Conservation (phyloP, 1,139 yeast species). For the Blastobotrys petasosporus region DNA sequence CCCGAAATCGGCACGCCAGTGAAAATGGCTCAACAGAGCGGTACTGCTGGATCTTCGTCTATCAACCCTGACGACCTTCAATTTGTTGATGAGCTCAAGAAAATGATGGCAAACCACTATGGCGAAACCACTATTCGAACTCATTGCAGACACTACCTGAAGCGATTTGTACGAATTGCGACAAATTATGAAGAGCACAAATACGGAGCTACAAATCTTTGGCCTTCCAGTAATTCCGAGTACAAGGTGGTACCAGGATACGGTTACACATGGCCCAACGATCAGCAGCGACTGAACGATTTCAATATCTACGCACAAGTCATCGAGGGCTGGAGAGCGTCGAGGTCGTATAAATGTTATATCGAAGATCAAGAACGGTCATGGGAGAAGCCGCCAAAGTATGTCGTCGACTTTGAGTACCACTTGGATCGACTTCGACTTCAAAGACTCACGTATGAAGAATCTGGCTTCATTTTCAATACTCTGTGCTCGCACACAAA, state of each 20-base stretch:
- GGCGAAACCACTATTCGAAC: slow-evolving; percentile 33
- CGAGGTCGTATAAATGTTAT: slow-evolving; percentile 28
- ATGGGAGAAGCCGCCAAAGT: slow-evolving; percentile 26
- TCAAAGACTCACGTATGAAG: slow-evolving; percentile 27
- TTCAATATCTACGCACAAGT: slow-evolving; percentile 27
- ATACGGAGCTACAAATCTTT: slow-evolving; percentile 29
- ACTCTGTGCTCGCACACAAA: slow-evolving; percentile 26
- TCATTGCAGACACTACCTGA: slow-evolving; percentile 30
- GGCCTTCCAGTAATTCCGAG: slow-evolving; percentile 26
- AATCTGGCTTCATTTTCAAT: slow-evolving; percentile 27
- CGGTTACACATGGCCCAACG: slow-evolving; percentile 33
- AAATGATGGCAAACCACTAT: slow-evolving; percentile 32
- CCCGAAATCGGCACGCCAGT: slow-evolving; percentile 22
- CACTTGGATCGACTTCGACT: slow-evolving; percentile 30
- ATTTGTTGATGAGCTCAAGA: slow-evolving; percentile 31
- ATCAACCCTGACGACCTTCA: slow-evolving; percentile 26
- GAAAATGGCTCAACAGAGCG: slow-evolving; percentile 5
- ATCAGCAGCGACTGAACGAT: slow-evolving; percentile 25
- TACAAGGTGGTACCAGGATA: slow-evolving; percentile 28
- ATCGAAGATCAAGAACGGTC: slow-evolving; percentile 22
- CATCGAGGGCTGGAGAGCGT: slow-evolving; percentile 33
- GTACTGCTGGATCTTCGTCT: slow-evolving; percentile 9
- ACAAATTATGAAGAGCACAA: slow-evolving; percentile 30
- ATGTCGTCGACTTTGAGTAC: slow-evolving; percentile 31
- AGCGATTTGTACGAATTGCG: slow-evolving; percentile 32